Base-by-base conservation (phyloP, 257 asterid genomes). In the Solanum commersonii region DNA sequence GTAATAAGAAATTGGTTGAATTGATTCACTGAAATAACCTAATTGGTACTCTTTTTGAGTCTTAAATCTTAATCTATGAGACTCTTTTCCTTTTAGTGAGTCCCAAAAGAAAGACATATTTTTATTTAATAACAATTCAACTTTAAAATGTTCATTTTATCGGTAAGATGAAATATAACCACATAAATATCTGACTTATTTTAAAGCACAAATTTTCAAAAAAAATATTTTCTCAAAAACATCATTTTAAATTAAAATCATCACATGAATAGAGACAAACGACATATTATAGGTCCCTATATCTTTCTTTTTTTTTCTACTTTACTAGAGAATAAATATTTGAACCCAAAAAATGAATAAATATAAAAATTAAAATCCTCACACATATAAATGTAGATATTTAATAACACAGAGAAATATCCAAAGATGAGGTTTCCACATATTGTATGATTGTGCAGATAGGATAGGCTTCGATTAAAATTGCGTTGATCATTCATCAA, bases 381-480 rank as follows among this genome's bases (percentile, higher is more conserved):
- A 52, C 38, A n/a, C 34, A 79, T 79, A 34, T 4, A 9, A 14
- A 56, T 4, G 70, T 60, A 10, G 10, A 87, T 35, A 77, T 40
- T 12, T 60, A 16, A 31, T 13, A 8, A 87, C 20, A 49, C 34
- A 85, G 1, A 40, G 13, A 67, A 67, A 10, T 10, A 77, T 77
- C 27, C 33, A 38, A 86, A 72, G 86, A 89, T 87, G 88, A 56
- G 86, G 78, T 33, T 86, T 86, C 84, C 88, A 88, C 87, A 78
- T 81, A 74, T 87, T 44, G 59, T 79, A 42, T 79, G 84, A 84
- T 65, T 87, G 46, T 31, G 34, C 44, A 77, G 84, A 37, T 31
- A 14, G 52, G 82, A 3, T 56, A 14, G 88, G 20, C 25, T 11
- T 18, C 7, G 44, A 33, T 84, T 87, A 68, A 44, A 76, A 22